Evolutionary conservation across 371 early-diverging fungal species (phyloP), one percentile per base, ranked within the genome.

Genomic region (Apophysomyces elegans): DNA sequence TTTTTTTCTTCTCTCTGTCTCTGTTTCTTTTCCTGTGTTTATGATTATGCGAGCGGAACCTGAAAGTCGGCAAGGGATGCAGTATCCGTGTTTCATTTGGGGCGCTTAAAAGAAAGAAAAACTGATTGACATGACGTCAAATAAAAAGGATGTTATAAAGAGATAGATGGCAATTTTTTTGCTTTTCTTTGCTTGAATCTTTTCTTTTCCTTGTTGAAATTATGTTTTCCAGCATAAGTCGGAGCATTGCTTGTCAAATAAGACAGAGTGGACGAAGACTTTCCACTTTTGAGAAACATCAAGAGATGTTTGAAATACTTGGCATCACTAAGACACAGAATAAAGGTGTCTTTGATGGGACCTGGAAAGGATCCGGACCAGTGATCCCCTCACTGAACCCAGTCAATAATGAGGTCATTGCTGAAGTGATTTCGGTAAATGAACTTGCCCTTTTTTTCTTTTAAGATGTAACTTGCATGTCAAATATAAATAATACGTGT

Each of bases 341-440:
- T 75, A 86, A 84, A 64, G 97, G 97, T 67, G 96, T 96, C 37
- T 97, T 86, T 81, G 85, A 96, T 82, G 97, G 97, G 59, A 76
- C 84, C 63, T 96, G 97, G 97, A 82, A 84, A 61, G 96, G 94
- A 47, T 87, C 87, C 21, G 95, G 95, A 47, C 81, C 81, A 7
- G 74, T 93, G 16, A 83, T 94, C 21, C 87, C 91, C 54, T 89
- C 94, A 4, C 72, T 91, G 63, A 95, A 90, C 78, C 98, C 98
- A 26, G 92, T 94, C 26, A 95, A 95, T 56, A 92, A 93, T 74
- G 85, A 95, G 70, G 84, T 92, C 47, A 88, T 97, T 65, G 98
- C 90, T 26, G 83, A 86, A 65, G 94, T 96, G 13, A 79, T 84
- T 61, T 90, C 90, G 16, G 93, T 89, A 84, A 77, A 84, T 47